Percentiles rank a stretch among this genome's conserved stretches.
Evolutionary conservation across 148 eudicot species (phyloP).

Genomic region (Nepenthes mirabilis): DNA sequence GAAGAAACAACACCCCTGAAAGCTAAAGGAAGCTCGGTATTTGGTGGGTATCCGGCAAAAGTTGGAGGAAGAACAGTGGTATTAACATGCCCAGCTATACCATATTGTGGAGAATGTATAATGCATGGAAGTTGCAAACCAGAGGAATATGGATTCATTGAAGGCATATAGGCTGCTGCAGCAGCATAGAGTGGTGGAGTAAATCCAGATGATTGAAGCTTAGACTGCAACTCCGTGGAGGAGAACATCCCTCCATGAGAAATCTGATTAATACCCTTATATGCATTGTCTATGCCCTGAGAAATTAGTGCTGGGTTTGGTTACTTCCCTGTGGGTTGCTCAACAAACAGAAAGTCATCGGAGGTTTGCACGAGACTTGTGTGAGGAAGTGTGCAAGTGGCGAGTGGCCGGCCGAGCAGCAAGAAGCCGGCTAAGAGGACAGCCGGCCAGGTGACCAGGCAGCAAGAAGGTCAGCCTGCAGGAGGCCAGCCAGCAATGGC

Average conservation of each 20-base stretch:
- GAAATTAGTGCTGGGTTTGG: neutral
- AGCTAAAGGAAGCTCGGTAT: slow-evolving; percentile 7
- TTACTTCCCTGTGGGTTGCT: no score
- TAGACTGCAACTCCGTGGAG: slow-evolving; percentile 5
- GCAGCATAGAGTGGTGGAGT: slow-evolving; percentile 17
- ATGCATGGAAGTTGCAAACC: slow-evolving; percentile 11
- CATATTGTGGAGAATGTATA: slow-evolving; percentile 11
- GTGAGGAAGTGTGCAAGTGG: no score
- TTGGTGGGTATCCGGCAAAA: slow-evolving; percentile 13
- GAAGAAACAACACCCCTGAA: slow-evolving; percentile 9
- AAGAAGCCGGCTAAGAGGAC: no score
- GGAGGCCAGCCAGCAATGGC: no score
- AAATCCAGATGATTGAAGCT: slow-evolving; percentile 12
- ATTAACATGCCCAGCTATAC: slow-evolving; percentile 7
- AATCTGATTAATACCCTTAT: neutral
- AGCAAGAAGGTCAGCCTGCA: no score
- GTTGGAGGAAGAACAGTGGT: slow-evolving; percentile 14
- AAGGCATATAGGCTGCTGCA: slow-evolving; percentile 15
- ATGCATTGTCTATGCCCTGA: slow-evolving; percentile 9
- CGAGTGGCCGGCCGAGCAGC: no score
- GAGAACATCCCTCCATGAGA: slow-evolving; percentile 3
- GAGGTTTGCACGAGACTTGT: no score
- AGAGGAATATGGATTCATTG: slow-evolving; percentile 13
- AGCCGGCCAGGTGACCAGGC: no score
- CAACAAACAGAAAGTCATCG: no score